Conservation (phyloP, 768 basidiomycete species). For the Tremella fuciformis region DNA sequence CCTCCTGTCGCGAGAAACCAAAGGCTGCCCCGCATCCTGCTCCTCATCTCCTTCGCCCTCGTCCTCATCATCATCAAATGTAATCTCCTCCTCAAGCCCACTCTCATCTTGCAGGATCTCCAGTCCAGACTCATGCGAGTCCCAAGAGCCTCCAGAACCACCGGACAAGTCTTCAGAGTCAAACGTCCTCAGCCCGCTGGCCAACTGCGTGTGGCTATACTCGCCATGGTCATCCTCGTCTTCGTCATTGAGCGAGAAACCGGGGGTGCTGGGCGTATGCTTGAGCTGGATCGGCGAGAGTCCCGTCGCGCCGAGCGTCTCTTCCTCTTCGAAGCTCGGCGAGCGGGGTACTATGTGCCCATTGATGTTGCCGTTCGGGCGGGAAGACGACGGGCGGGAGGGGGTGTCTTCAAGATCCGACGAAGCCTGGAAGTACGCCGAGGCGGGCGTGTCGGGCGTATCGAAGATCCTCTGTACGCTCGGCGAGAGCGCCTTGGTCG, state of each 20-base stretch:
- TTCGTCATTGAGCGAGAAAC: neutral
- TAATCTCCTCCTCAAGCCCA: constrained; percentile 19
- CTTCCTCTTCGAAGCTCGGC: no score
- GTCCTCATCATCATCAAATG: constrained; percentile 19
- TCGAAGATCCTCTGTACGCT: neutral
- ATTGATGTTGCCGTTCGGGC: no score
- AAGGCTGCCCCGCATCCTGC: constrained; percentile 19
- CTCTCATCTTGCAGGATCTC: constrained; percentile 24
- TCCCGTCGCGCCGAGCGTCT: no score
- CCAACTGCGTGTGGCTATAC: neutral
- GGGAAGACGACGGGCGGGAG: no score
- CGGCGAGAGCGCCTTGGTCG: neutral
- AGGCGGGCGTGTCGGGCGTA: constrained; percentile 2
- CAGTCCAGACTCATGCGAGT: neutral
- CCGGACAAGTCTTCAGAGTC: no score
- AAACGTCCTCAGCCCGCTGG: no score
- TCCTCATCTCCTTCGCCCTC: constrained; percentile 18
- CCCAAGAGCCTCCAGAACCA: neutral
- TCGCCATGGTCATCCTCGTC: neutral
- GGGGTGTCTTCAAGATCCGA: neutral
- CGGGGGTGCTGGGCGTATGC: neutral
- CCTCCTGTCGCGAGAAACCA: constrained; percentile 13
- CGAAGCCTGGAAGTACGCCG: constrained; percentile 1
- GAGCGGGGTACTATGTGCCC: no score
- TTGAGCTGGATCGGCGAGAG: neutral